Evolutionary conservation across 768 basidiomycete species (phyloP).

Genomic region (Myochromella boudieri): DNA sequence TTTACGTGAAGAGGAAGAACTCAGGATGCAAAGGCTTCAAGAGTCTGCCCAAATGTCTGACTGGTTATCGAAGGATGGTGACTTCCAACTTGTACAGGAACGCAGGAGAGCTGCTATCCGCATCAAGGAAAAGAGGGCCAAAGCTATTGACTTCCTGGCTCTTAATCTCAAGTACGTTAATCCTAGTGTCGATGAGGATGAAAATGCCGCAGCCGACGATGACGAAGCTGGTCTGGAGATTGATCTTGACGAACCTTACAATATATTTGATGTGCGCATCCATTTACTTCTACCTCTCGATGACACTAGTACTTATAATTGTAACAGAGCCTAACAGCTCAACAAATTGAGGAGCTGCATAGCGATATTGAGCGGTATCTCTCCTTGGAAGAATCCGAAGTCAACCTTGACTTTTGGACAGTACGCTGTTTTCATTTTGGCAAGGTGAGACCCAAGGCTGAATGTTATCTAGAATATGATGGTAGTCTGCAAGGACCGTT

Average conservation of each 20-base stretch:
- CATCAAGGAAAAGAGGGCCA: constrained; percentile 93
- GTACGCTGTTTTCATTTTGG: constrained; percentile 40
- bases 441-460: not conserved
- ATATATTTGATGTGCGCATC: constrained; percentile 85
- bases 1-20: constrained; percentile 90
- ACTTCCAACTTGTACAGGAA: constrained; percentile 96
- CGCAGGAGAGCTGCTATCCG: constrained; percentile 88
- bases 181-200: constrained; percentile 65
- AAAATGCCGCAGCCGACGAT: constrained; percentile 44
- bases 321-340: constrained; percentile 73
- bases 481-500: constrained; percentile 89
- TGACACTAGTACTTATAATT: constrained; percentile 14
- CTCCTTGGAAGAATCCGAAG: constrained; percentile 76
- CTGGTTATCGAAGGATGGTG: constrained; percentile 96
- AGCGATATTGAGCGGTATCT: constrained; percentile 94
- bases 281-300: not conserved
- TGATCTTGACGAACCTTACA: constrained; percentile 97
- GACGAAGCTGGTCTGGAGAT: constrained; percentile 94
- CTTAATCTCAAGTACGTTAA: constrained; percentile 94
- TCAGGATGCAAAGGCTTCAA: constrained; percentile 82
- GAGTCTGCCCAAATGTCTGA: constrained; percentile 98
- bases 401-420: constrained; percentile 97
- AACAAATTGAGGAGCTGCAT: constrained; percentile 91
- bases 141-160: constrained; percentile 97
- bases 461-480: constrained; percentile 78